Evolutionary conservation across 1,284 basidiomycete genomes (phyloP), one percentile per base, ranked within the genome.

Genomic region (Melampsora abietis-canadensis): DNA sequence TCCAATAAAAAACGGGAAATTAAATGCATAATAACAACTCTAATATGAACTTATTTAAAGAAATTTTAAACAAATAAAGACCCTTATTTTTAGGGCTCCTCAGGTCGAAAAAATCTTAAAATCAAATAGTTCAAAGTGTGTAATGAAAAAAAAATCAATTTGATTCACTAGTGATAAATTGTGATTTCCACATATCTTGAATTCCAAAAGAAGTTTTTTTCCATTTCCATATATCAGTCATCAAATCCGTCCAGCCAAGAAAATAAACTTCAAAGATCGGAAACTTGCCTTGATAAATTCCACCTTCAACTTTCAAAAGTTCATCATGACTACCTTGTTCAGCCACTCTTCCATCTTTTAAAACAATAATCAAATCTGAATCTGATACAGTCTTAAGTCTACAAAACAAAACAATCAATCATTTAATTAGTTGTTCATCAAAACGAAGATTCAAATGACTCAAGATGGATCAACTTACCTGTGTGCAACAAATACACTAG

Each of bases 311-410:
- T 8, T 75, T 77, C 30, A 82, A 77, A 44, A 82, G 77, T 69
- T 81, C 78, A 65, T 77, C 74, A 66, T 82, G 81, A 66, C 78
- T 81, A 1, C 81, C 81, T 61, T 77, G 76, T 76, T 82, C 81
- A 61, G 80, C 70, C 48, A 81, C 80, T 31, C 76, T 77, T 8
- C 81, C 81, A 7, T 79, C 77, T 24, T 79, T 78, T 68, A 82
- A 79, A 34, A 82, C 80, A 1, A 81, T 77, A 59, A 82, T 82
- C 70, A 78, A 77, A 69, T 82, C 81, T 66, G 77, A 68, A 57
- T 75, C 73, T n/a, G 66, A 24, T 31, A 75, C 68, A 1, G 73
- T 75, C 21, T 62, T 68, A 17, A 75, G 24, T 63, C 73, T 75
- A 51, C 17, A 40, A 67, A 19, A 24, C 12, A 27, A 8, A 30